phyloP scores from a whole-genome alignment of 352 stramenopile species.

The Pythium dissimile region DNA sequence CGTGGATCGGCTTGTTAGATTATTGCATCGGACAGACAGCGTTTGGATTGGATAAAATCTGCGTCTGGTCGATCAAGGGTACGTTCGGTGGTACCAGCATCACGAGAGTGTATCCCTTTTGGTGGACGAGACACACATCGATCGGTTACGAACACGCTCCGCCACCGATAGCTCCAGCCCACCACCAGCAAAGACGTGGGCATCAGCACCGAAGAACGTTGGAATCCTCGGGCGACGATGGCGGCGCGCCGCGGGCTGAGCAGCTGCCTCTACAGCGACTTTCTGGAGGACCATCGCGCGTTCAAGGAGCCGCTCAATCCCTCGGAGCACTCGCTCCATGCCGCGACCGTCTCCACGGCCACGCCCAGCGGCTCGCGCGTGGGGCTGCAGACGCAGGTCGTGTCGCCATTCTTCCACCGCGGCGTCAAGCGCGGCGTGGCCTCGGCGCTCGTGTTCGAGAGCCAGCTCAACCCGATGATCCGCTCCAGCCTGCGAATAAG shows the following conservation, averaged over 20 bases:
- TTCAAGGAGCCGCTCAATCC: slow-evolving; percentile 40
- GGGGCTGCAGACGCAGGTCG: slow-evolving; percentile 48
- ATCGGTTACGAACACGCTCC: not conserved
- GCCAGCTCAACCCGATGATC: slow-evolving; percentile 63
- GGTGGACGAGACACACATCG: not conserved
- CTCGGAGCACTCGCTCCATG: slow-evolving; percentile 46
- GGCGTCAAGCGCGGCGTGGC: slow-evolving; percentile 64
- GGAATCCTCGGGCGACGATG: not conserved
- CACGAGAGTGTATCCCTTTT: too few relatives aligned
- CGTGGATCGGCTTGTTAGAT: not conserved
- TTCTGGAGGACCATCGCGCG: slow-evolving; percentile 47
- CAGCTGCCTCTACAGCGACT: slow-evolving; percentile 67
- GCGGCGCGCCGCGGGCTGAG: slow-evolving; percentile 37
- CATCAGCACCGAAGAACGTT: not conserved
- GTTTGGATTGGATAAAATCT: not conserved
- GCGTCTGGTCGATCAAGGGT: too few relatives aligned
- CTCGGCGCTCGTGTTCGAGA: slow-evolving; percentile 61
- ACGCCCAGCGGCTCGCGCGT: slow-evolving; percentile 53
- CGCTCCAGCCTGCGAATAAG: slow-evolving; percentile 58
- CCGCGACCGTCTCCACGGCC: slow-evolving; percentile 41
- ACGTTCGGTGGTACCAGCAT: not conserved
- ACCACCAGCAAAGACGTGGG: slow-evolving; percentile 11
- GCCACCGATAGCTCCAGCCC: slow-evolving; percentile 1
- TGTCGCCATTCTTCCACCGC: slow-evolving; percentile 70
- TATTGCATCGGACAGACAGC: not conserved